Base-by-base conservation (phyloP, 768 basidiomycete species). In the Lactarius tabidus region DNA sequence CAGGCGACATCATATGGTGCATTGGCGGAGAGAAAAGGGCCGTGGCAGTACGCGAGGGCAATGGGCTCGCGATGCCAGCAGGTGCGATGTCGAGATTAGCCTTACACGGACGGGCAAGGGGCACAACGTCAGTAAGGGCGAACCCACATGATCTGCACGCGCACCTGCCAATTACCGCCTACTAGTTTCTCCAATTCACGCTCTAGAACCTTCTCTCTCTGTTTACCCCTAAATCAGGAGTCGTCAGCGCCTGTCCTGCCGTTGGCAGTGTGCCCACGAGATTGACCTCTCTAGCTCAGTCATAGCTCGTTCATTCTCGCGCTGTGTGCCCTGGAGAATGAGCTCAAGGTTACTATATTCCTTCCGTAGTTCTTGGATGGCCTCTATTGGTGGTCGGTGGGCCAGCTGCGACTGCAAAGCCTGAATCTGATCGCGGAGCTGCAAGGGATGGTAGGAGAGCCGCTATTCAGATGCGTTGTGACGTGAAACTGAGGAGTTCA, bases 271-370 rank as follows among this genome's bases (percentile, higher is more conserved):
- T 51, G 52, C 28, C 29, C 26, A 29, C 7, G 33, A 26, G 23
- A 76, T 79, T 57, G 63, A 87, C 89, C 87, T 80, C 62, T 93
- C 91, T 3, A 91, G 78, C 64, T 92, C 90, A 0, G 84, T 80
- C 91, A 93, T 93, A 67, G 87, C 89, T 57, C 88, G 80, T 70
- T 93, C 91, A 70, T 94, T 94, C 77, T 94, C 92, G 57, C 90
- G 78, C 68, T 92, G 90, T 0, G 91, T 93, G 0, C 91, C 91
- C 65, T 89, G 84, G 0, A 92, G 75, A 3, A 93, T 78, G 20
- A 93, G 78, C 43, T 92, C 91, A 1, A 92, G 77, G 63, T 89
- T 88, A 70, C 85, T 85, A 70, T 86, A 85, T 69, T 93, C 91
- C 71, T 84, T 86, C 74, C 88, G 80, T 36, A 92, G 75, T 39